Evolutionary conservation across 208 protist species (phyloP).

Genomic region (Leishmania lainsoni): DNA sequence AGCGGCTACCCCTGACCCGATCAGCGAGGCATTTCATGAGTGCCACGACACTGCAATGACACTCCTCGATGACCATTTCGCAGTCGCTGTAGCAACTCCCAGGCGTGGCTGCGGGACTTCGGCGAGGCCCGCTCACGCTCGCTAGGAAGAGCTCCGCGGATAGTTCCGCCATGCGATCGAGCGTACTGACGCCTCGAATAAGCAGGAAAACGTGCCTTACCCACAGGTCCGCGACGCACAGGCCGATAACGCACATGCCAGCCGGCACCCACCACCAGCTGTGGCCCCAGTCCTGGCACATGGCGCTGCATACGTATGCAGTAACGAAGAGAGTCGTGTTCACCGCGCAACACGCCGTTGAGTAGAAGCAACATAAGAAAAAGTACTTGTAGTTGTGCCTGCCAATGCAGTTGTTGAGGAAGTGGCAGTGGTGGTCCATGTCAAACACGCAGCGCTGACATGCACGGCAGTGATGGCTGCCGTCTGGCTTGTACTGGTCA

Average conservation of each 20-base stretch:
- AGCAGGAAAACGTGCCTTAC: slow-evolving; percentile 48
- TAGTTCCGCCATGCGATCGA: slow-evolving; percentile 33
- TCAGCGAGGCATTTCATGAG: not conserved
- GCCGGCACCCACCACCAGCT: slow-evolving; percentile 39
- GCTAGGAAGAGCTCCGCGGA: slow-evolving; percentile 33
- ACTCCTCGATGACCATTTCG: not conserved
- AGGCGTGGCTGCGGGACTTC: not conserved
- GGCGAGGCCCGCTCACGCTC: not conserved
- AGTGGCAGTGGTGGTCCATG: slow-evolving; percentile 93
- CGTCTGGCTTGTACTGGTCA: slow-evolving; percentile 71
- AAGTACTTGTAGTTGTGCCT: slow-evolving; percentile 90
- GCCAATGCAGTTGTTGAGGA: slow-evolving; percentile 89
- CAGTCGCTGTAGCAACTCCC: slow-evolving; percentile 17
- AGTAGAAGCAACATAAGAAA: slow-evolving; percentile 71
- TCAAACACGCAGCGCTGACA: slow-evolving; percentile 77
- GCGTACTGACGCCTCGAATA: slow-evolving; percentile 51
- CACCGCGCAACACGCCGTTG: slow-evolving; percentile 33
- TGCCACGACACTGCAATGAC: not conserved
- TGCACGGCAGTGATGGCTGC: slow-evolving; percentile 79
- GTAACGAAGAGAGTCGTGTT: slow-evolving; percentile 30
- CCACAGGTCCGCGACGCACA: slow-evolving; percentile 33
- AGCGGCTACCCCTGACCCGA: not conserved
- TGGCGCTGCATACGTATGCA: slow-evolving; percentile 8
- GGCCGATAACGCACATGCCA: slow-evolving; percentile 32
- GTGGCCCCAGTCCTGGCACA: slow-evolving; percentile 14